Evolutionary conservation across 139 green algal genomes (phyloP).

Genomic region (Chlorella sp.): DNA sequence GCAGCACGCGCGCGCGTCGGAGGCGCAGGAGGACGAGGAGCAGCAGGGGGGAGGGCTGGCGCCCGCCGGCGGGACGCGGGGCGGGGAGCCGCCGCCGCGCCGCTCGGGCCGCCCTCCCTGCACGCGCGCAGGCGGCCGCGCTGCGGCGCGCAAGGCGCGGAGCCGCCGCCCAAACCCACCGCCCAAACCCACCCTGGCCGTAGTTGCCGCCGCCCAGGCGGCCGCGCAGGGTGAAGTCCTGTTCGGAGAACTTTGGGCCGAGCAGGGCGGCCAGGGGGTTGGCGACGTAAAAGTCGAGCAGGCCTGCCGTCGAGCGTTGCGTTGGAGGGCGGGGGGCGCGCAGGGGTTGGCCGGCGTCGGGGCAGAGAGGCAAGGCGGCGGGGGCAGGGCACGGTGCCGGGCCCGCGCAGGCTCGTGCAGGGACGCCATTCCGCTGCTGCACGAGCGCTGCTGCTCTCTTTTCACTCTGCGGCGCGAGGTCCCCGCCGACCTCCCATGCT

Average conservation of each 20-base stretch:
- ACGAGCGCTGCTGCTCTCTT: neutral
- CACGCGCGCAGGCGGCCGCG: too few relatives aligned
- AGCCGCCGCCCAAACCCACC: too few relatives aligned
- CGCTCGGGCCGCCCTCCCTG: too few relatives aligned
- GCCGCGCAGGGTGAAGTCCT: slow-evolving; percentile 61
- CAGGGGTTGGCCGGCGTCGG: neutral
- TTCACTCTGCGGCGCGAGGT: too few relatives aligned
- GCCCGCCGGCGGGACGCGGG: too few relatives aligned
- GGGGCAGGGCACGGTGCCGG: neutral
- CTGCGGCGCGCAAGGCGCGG: too few relatives aligned
- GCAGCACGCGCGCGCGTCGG: neutral
- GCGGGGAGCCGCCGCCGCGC: too few relatives aligned
- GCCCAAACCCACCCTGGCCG: slow-evolving; percentile 73
- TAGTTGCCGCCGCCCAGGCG: slow-evolving; percentile 89
- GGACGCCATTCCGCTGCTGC: neutral
- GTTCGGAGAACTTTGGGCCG: slow-evolving; percentile 44
- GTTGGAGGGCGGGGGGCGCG: neutral
- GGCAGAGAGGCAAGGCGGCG: neutral
- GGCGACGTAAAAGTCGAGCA: slow-evolving; percentile 83
- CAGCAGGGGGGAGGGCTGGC: too few relatives aligned
- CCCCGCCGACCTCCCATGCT: neutral
- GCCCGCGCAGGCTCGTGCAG: neutral
- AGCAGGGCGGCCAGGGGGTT: slow-evolving; percentile 49
- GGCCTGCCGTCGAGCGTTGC: slow-evolving; percentile 26
- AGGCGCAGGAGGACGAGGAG: too few relatives aligned